phyloP scores from a whole-genome alignment of 1,284 basidiomycete species.

The Trichosporon sp. region DNA sequence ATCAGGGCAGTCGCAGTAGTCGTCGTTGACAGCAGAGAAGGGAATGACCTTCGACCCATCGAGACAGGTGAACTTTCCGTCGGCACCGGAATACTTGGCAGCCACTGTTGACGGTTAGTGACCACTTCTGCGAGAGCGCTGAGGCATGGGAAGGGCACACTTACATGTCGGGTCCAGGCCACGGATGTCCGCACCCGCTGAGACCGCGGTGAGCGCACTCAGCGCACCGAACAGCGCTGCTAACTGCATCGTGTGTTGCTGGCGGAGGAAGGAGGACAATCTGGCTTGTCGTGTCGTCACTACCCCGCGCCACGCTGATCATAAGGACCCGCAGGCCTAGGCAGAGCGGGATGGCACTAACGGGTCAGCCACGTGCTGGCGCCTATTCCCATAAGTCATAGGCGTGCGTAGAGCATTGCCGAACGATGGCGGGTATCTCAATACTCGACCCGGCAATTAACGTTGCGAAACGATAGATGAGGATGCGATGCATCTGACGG shows the following conservation, averaged over 20 bases:
- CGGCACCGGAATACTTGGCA: slow-evolving; percentile 8
- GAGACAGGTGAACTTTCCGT: slow-evolving; percentile 36
- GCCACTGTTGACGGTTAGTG: slow-evolving; percentile 17
- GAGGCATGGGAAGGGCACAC: not conserved
- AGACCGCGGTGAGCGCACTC: slow-evolving; percentile 4
- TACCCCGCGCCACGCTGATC: not conserved
- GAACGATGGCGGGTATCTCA: no score
- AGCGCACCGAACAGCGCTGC: slow-evolving; percentile 13
- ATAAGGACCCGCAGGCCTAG: not conserved
- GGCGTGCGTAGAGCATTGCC: not conserved
- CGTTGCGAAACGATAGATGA: no score
- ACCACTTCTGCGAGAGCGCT: not conserved
- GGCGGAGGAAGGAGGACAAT: not conserved
- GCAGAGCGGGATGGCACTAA: not conserved
- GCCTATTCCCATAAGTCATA: not conserved
- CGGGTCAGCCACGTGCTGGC: not conserved
- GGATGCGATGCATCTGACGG: no score
- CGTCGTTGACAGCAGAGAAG: slow-evolving; percentile 80
- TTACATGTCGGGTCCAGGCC: slow-evolving; percentile 19
- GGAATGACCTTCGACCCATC: slow-evolving; percentile 47
- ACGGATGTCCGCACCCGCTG: slow-evolving; percentile 3
- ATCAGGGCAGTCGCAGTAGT: slow-evolving; percentile 89
- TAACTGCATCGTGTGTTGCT: not conserved
- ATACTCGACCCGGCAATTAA: no score
- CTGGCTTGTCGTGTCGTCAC: not conserved